Conservation (phyloP, 2,329 filamentous ascomycete species). For the Passalora sequoiae region DNA sequence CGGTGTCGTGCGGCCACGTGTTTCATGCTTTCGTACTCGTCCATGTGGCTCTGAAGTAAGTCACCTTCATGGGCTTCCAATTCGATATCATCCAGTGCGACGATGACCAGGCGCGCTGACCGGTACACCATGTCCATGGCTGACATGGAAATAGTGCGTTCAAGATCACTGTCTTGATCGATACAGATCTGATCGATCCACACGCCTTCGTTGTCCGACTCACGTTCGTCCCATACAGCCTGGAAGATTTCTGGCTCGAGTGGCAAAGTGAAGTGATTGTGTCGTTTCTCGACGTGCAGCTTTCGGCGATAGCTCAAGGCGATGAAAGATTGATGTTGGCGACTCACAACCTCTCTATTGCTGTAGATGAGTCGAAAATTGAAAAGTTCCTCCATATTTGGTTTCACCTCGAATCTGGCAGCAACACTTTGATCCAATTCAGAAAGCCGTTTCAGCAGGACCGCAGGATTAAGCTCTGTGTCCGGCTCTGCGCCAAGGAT, state of each 20-base stretch:
- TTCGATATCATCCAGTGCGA: conserved; percentile 41
- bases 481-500: conserved; percentile 29
- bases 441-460: conserved; percentile 23
- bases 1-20: conserved; percentile 30
- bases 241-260: conserved; percentile 38
- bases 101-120: conserved; percentile 38
- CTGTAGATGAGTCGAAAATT: conserved; percentile 37
- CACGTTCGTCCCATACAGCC: conserved; percentile 38
- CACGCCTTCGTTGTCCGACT: conserved; percentile 36
- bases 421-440: conserved; percentile 23
- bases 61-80: conserved; percentile 33
- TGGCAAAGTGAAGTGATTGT: conserved; percentile 37
- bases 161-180: conserved; percentile 37
- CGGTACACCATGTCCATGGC: conserved; percentile 42
- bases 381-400: conserved; percentile 28
- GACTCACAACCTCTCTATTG: conserved; percentile 30
- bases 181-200: conserved; percentile 46
- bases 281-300: conserved; percentile 26
- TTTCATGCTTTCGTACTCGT: conserved; percentile 33
- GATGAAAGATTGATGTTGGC: conserved; percentile 38
- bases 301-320: conserved; percentile 43
- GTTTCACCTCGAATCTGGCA: conserved; percentile 31
- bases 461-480: conserved; percentile 22
- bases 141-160: conserved; percentile 38
- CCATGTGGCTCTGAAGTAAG: conserved; percentile 37